Base-by-base conservation (phyloP, 129 eudicot species). In the Cynara cardunculus region DNA sequence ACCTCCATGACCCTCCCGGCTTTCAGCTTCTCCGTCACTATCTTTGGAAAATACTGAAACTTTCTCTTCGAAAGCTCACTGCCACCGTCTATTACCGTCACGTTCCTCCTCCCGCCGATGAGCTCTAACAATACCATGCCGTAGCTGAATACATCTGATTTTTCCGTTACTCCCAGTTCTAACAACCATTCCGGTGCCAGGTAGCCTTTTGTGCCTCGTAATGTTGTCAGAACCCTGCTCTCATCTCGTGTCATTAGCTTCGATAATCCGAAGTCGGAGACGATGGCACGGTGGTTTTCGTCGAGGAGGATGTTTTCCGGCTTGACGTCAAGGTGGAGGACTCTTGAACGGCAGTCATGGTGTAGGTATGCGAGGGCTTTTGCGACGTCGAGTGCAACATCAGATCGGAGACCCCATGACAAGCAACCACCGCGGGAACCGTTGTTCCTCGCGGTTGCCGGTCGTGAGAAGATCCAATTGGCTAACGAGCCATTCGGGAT, bases 121-220 rank as follows among this genome's bases (percentile, higher is more conserved):
- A 92, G 78, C 86, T 94, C 98, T 39, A 94, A 72, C 49, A 94
- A 78, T 71, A 94, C 98, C 96, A 94, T 94, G 19, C 98, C 98
- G 30, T 64, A 94, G 56, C 98, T 90, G 35, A 91, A 94, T 0
- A 92, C 87, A 70, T 94, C 98, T 0, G 94, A 91, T 68, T 92
- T 94, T 31, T 90, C 97, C 0, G 97, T 85, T 1, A 92, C 82
- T 0, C 98, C 98, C 4, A 89, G 83, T 1, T 92, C 97, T 69
- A 92, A 61, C n/a, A 94, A 69, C 98, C 98, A 94, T 28, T 94
- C 98, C 0, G 98, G 98, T 0, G 98, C 98, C 3, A 94, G 61
- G 78, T 94, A 94, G 0, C 98, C 98, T 77, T 84, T 86, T 4
- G 98, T 94, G 12, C 98, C 98, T 0, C 98, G 86, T 6, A 94